phyloP scores from a whole-genome alignment of 2,329 filamentous ascomycete genomes.

The Penicillium sp. region DNA sequence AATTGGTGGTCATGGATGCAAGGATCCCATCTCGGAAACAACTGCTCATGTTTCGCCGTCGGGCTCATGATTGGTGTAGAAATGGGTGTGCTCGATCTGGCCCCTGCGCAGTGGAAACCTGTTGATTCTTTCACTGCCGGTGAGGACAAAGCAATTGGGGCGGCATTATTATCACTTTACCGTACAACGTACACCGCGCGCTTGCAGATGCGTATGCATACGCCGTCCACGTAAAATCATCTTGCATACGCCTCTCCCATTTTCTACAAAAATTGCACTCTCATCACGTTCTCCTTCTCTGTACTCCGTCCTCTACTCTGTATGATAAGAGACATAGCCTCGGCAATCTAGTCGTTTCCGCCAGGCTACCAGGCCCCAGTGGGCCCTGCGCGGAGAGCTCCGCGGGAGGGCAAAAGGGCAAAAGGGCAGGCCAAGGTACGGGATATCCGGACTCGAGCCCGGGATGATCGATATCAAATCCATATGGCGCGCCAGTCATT shows the following conservation, averaged over 20 bases:
- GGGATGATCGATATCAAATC: slow-evolving; percentile 26
- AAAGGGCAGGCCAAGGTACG: slow-evolving; percentile 6
- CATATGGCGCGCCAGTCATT: slow-evolving; percentile 20
- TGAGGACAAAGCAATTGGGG: slow-evolving; percentile 15
- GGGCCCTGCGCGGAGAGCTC: slow-evolving; percentile 15
- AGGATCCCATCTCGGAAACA: slow-evolving; percentile 31
- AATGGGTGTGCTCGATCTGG: slow-evolving; percentile 14
- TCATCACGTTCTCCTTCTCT: not conserved
- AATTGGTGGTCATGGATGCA: slow-evolving; percentile 24
- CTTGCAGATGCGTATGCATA: too few relatives aligned
- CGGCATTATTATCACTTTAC: too few relatives aligned
- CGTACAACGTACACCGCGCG: too few relatives aligned
- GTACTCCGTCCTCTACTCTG: not conserved
- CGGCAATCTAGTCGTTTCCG: slow-evolving; percentile 10
- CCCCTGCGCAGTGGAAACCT: slow-evolving; percentile 27
- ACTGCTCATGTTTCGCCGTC: slow-evolving; percentile 13
- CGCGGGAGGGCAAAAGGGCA: not conserved
- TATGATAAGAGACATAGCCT: not conserved
- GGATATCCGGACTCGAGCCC: slow-evolving; percentile 16
- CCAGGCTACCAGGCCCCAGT: not conserved
- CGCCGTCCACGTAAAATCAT: too few relatives aligned
- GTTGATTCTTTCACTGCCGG: slow-evolving; percentile 25
- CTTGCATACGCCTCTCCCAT: not conserved
- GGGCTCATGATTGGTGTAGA: slow-evolving; percentile 24
- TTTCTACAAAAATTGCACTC: not conserved